Conservation (phyloP, 2,329 filamentous ascomycete genomes). For the Colletotrichum tofieldiae region DNA sequence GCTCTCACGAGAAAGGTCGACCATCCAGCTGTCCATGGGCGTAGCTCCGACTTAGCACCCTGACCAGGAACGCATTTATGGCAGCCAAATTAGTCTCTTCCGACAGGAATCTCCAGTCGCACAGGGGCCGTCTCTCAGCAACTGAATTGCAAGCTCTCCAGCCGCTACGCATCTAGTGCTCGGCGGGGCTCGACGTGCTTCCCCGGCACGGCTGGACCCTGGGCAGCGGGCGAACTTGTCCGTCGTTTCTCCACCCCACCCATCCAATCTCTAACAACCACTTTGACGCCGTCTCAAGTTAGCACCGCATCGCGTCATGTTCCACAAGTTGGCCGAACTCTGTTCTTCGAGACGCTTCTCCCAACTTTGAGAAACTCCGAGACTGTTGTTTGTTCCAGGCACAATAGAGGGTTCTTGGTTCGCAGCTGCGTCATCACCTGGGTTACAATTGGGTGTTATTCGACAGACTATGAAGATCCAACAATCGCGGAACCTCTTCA, state of each 20-base stretch:
- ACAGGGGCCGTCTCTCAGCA: not conserved
- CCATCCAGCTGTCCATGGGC: not conserved
- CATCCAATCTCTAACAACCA: constrained; percentile 26
- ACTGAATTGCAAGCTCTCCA: not conserved
- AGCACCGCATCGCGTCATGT: constrained; percentile 25
- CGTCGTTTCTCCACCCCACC: constrained; percentile 15
- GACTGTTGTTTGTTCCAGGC: not conserved
- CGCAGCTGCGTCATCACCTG: not conserved
- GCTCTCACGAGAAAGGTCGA: not conserved
- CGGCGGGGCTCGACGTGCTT: constrained; percentile 24
- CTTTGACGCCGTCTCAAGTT: constrained; percentile 36
- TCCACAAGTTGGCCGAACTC: constrained; percentile 26
- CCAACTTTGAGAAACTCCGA: not conserved
- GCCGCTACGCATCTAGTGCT: constrained; percentile 12
- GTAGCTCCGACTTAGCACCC: not conserved
- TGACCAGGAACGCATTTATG: not conserved
- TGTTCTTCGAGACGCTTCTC: constrained; percentile 1
- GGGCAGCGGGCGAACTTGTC: constrained; percentile 30
- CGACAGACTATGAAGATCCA: not conserved
- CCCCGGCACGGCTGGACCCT: constrained; percentile 37
- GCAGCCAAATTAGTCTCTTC: not conserved
- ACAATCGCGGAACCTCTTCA: too few species aligned
- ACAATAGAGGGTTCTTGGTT: not conserved
- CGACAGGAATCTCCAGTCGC: not conserved
- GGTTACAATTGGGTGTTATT: not conserved